Evolutionary conservation across 768 basidiomycete genomes (phyloP), one percentile per base, ranked within the genome.

Genomic region (Russula griseocarnosa): DNA sequence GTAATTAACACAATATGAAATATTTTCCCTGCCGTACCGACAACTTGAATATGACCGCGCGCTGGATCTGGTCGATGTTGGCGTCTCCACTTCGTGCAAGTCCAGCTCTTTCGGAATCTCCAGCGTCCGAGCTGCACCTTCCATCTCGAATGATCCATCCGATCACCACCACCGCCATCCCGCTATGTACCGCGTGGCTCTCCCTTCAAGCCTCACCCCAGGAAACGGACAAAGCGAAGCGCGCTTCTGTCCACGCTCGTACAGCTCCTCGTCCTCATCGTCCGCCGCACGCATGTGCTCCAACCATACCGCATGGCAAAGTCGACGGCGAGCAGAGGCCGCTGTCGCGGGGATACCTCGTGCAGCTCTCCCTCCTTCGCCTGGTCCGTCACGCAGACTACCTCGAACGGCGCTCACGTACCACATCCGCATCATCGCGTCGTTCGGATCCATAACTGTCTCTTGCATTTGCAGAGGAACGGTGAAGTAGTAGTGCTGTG

Each of bases 301-400:
- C 53, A 94, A 83, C 83, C 91, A 89, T 40, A 91, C 87, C 20
- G 92, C 88, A 69, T 93, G 91, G 47, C 90, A 75, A 94, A 95
- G 71, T 94, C 85, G 8, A 94, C 87, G 0, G 88, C 88, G n/a
- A 90, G 83, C 16, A 90, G 78, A 26, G 87, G 87, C 3, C 87
- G 78, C 22, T 85, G 84, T 5, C 84, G 78, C 34, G 67, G 56
- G 60, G 44, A 61, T 16, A 51, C 53, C 1, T 75, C 78, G 1
- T 75, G 78, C 30, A 74, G n/a, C n/a, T 74, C 16, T 77, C 76
- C 78, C 14, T 72, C 70, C 14, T 74, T 74, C 64, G 61, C 22
- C 5, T 62, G 65, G 61, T 87, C 87, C 55, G 79, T 74, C 24
- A 87, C 83, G 64, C 86, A 85, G 18, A 86, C 86, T 26, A 88